These are phyloP conservation scores for Naematelia encephala DNA, from an alignment of 768 basidiomycete genomes.

Conservation along the genomic window DNA sequence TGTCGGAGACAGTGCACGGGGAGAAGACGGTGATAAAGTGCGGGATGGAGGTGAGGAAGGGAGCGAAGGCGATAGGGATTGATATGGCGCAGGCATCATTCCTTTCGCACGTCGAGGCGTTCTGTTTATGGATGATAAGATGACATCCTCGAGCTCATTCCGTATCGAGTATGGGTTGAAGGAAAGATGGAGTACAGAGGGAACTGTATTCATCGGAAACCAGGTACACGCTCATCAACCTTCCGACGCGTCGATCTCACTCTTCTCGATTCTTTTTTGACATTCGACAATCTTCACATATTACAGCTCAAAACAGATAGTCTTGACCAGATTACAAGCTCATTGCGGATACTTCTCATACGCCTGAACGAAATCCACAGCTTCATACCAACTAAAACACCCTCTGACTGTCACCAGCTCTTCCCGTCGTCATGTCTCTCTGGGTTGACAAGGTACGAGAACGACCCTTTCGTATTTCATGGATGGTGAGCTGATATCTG, in stretches of 20 bases:
- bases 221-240: background rate
- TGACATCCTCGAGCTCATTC: background rate
- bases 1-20: conserved; percentile 70
- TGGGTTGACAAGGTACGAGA: conserved; percentile 60
- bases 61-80: conserved; percentile 36
- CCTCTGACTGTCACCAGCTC: background rate
- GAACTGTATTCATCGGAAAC: no score
- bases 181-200: no score
- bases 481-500: background rate
- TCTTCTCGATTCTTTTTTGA: no score
- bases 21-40: conserved; percentile 47
- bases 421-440: conserved; percentile 50
- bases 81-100: conserved; percentile 13
- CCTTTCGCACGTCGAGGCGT: background rate
- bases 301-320: no score
- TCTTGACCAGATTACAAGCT: no score
- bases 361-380: no score
- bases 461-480: background rate
- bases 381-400: no score
- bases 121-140: background rate
- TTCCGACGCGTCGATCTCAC: conserved; percentile 5
- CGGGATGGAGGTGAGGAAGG: conserved; percentile 28
- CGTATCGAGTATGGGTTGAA: no score
- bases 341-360: no score
- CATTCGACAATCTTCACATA: no score